Base-by-base conservation (phyloP, 139 green algal genomes). In the Tetratostichococcus sp. region DNA sequence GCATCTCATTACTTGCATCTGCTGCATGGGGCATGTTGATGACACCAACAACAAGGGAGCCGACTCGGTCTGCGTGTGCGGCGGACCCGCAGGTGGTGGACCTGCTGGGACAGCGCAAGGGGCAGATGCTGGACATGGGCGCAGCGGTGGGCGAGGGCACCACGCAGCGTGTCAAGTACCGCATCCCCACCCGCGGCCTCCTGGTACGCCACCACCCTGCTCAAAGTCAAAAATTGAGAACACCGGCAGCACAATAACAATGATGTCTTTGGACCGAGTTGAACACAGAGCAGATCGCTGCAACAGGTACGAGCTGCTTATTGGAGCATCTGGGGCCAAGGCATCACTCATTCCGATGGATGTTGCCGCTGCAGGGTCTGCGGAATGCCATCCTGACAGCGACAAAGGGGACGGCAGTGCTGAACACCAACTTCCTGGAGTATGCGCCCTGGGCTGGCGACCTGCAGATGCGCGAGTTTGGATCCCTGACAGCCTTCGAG, bases 381-480 rank as follows among this genome's bases (percentile, higher is more conserved):
- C 84, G 91, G 35, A 97, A 96, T 81, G 85, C 90, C n/a, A 88
- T 99, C 81, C 90, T 99, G 23, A 98, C 96, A 1, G 94, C 94
- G 32, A 99, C 95, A 17, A 91, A 94, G 59, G 96, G 96, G 74
- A 95, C 93, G 58, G 95, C 90, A 34, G 83, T 98, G 74, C 83
- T 99, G 67, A 98, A 98, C 91, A 98, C 96, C 23, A 87, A 94
- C 69, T 94, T 99, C 65, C 67, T 83, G 19, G 87, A 86, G 39
- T 91, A 97, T 75, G 85, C 77, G 26, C 75, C 82, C 4, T 93
- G 79, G 67, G 77, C 70, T 19, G 93, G 94, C 17, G 93, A 97
- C 21, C 93, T 98, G 73, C 70, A 42, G 43, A 95, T 89, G 67
- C 81, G 96, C 25, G 96, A 99, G 62, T 87, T 96, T 32, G 96